phyloP scores from a whole-genome alignment of 352 stramenopile genomes.

The Blastocystis sp. region DNA sequence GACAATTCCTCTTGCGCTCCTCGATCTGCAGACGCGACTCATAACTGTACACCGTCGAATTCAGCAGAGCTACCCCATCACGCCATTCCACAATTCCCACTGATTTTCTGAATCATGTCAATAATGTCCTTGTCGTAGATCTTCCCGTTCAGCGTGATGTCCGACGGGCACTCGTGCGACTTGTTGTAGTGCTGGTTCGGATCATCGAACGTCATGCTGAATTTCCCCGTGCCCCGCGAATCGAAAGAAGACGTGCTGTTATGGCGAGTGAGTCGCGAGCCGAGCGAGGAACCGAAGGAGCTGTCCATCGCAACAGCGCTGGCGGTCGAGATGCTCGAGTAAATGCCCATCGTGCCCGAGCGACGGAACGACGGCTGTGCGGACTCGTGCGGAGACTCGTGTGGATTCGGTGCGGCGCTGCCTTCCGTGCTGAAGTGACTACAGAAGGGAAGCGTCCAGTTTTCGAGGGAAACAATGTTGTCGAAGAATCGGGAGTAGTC shows the following conservation, averaged over 20 bases:
- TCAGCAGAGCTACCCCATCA: constrained; percentile 34
- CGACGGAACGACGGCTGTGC: neutral
- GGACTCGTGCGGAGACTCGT: neutral
- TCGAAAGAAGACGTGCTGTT: constrained; percentile 25
- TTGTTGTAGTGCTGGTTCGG: constrained; percentile 40
- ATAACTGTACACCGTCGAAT: constrained; percentile 64
- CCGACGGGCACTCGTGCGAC: constrained; percentile 34
- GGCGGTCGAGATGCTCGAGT: neutral
- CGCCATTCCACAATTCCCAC: neutral
- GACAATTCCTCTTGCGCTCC: constrained; percentile 54
- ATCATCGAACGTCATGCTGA: constrained; percentile 58
- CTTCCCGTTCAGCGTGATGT: constrained; percentile 69
- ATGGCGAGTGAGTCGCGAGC: constrained; percentile 28
- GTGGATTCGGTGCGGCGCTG: no score
- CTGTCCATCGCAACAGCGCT: neutral
- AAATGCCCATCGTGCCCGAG: neutral
- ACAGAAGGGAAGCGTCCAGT: constrained; percentile 52
- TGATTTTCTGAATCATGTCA: constrained; percentile 66
- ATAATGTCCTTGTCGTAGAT: constrained; percentile 67
- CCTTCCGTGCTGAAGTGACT: constrained; percentile 16
- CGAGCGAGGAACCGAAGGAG: constrained; percentile 67
- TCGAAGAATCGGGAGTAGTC: constrained; percentile 35
- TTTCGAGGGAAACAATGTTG: constrained; percentile 27
- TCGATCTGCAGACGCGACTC: constrained; percentile 52
- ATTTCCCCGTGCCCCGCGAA: constrained; percentile 17